phyloP scores from a whole-genome alignment of 2,329 filamentous ascomycete species.

The Hirsutella rhossiliensis region DNA sequence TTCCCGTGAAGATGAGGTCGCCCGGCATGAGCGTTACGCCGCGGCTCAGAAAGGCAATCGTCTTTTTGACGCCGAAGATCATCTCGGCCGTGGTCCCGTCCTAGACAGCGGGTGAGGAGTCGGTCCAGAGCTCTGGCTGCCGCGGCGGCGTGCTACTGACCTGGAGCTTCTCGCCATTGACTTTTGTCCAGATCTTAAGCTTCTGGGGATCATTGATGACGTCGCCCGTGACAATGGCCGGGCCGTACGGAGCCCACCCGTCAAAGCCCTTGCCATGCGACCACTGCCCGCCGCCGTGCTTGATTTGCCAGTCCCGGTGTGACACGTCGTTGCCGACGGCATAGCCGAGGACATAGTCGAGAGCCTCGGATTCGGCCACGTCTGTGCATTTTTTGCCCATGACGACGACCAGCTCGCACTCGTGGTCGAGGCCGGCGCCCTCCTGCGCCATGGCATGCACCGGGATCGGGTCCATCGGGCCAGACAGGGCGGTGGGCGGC shows the following conservation, averaged over 20 bases:
- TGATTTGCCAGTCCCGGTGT: conserved; percentile 65
- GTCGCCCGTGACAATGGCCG: conserved; percentile 50
- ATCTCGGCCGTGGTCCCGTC: conserved; percentile 46
- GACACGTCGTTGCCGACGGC: conserved; percentile 70
- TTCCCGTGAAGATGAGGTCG: conserved; percentile 56
- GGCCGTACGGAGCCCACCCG: conserved; percentile 63
- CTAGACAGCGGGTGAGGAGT: conserved; percentile 13
- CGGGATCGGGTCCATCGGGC: conserved; percentile 54
- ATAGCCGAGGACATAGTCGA: conserved; percentile 66
- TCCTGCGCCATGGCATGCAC: conserved; percentile 55
- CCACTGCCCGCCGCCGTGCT: conserved; percentile 58
- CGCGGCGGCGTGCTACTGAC: conserved; percentile 12
- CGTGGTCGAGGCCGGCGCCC: conserved; percentile 59
- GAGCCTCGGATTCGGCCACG: conserved; percentile 50
- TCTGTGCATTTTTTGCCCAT: conserved; percentile 57
- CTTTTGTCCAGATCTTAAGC: conserved; percentile 41
- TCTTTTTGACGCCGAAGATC: conserved; percentile 50
- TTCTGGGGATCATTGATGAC: conserved; percentile 45
- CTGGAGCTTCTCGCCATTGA: conserved; percentile 49
- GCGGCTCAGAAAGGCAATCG: conserved; percentile 45
- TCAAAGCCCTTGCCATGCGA: conserved; percentile 63
- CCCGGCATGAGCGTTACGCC: conserved; percentile 52
- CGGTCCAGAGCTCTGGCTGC: neutral
- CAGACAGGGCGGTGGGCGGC: conserved; percentile 51
- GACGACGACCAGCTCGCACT: conserved; percentile 65